A percentile compares a stretch with the other conserved stretches of the same genome.
These are phyloP conservation scores for Aspergillus saccharolyticus DNA, from an alignment of 495 filamentous ascomycete genomes.

Conservation along the genomic window DNA sequence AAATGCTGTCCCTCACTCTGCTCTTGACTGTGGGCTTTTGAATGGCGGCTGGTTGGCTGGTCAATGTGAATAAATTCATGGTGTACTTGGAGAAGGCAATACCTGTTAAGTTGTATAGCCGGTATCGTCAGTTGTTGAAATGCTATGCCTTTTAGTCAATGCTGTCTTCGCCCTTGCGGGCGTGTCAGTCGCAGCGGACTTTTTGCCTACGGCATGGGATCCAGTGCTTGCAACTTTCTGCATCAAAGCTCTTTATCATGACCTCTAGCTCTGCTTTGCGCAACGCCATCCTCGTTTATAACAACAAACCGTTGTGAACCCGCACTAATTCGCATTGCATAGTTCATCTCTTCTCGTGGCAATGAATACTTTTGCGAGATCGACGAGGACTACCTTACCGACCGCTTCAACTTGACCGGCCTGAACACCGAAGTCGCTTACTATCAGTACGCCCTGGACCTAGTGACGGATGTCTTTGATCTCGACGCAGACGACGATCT, in stretches of 20 bases:
- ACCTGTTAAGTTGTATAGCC: no score
- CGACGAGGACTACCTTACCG: slow-evolving; percentile 97
- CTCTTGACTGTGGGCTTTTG: background rate
- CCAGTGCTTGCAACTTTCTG: no score
- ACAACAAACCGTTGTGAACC: slow-evolving; percentile 3
- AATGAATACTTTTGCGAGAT: slow-evolving; percentile 99
- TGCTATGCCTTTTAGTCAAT: no score
- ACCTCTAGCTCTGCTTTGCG: background rate
- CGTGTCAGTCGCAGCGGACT: no score
- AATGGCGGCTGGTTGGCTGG: background rate
- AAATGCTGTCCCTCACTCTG: background rate
- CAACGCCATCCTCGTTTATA: background rate
- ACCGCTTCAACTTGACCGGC: slow-evolving; percentile 96
- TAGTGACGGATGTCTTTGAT: slow-evolving; percentile 99
- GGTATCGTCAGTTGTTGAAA: no score
- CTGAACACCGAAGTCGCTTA: slow-evolving; percentile 96
- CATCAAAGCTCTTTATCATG: background rate
- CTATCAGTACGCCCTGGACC: slow-evolving; percentile 96
- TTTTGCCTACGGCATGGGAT: no score
- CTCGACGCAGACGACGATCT: slow-evolving; percentile 98
- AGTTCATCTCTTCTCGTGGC: slow-evolving; percentile 96
- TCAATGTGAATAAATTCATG: background rate
- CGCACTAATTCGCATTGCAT: slow-evolving; percentile 19
- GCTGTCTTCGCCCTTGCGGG: no score
- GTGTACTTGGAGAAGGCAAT: background rate